A percentile compares a stretch with the other conserved stretches of the same genome.
phyloP scores from a whole-genome alignment of 176 grass and related monocot genomes.

The Triticum timopheevii region DNA sequence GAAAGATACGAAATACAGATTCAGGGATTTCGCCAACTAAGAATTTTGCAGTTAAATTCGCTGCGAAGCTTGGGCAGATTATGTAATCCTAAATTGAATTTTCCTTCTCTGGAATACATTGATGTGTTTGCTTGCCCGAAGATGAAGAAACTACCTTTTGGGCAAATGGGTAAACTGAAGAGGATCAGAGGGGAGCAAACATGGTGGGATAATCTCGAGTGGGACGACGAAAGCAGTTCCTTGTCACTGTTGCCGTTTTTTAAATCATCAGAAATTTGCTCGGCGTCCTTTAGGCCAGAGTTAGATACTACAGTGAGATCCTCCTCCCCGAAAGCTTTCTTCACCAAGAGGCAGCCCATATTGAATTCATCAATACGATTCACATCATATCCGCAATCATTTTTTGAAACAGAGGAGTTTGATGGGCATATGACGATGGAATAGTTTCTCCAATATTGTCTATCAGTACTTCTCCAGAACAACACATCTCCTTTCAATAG shows the following conservation, averaged over 20 bases:
- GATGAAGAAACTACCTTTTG: constrained; percentile 31
- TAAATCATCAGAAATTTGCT: not conserved
- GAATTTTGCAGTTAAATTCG: constrained; percentile 16
- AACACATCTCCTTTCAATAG: too few relatives aligned
- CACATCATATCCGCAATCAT: constrained; percentile 15
- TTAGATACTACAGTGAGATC: constrained; percentile 18
- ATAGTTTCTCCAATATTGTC: not conserved
- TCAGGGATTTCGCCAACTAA: not conserved
- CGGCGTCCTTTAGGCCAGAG: constrained; percentile 17
- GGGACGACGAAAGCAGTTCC: not conserved
- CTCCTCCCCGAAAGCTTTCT: constrained; percentile 24
- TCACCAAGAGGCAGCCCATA: not conserved
- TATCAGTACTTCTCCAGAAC: not conserved
- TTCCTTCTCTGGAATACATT: constrained; percentile 44
- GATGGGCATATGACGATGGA: not conserved
- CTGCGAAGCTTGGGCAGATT: constrained; percentile 34
- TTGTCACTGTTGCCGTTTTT: constrained; percentile 2
- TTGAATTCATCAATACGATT: constrained; percentile 14
- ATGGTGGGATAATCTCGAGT: constrained; percentile 49
- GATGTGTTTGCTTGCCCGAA: constrained; percentile 30
- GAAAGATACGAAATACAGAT: not conserved
- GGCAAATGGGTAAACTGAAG: constrained; percentile 2
- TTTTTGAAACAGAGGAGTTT: constrained; percentile 5
- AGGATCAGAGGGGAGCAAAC: constrained; percentile 32
- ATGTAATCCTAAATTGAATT: not conserved